A percentile compares a stretch with the other conserved stretches of the same genome.
These are phyloP conservation scores for Boletus eberwhitei DNA, from an alignment of 768 basidiomycete genomes.

Conservation along the genomic window DNA sequence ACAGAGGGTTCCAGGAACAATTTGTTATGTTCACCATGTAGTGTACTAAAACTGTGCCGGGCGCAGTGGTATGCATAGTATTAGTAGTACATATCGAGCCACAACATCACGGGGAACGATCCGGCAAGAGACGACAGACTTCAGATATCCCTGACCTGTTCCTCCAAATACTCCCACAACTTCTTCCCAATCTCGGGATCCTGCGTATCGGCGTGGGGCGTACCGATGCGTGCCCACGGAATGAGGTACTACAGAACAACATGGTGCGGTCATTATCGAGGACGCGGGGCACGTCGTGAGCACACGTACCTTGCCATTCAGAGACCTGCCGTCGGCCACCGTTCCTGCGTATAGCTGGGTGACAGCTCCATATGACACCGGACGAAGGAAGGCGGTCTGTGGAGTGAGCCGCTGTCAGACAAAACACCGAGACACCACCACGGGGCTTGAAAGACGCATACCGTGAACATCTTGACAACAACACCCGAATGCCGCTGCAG, in stretches of 20 bases:
- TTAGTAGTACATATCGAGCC: too few species aligned
- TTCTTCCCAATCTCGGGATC: slow-evolving; percentile 35
- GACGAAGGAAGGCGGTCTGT: slow-evolving; percentile 22
- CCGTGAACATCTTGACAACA: background rate
- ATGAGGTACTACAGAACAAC: slow-evolving; percentile 39
- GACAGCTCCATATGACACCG: slow-evolving; percentile 40
- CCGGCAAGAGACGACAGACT: too few species aligned
- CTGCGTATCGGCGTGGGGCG: slow-evolving; percentile 25
- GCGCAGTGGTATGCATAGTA: too few species aligned
- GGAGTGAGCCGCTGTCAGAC: background rate
- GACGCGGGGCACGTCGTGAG: background rate
- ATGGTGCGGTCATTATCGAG: background rate
- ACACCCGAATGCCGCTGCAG: slow-evolving; percentile 15
- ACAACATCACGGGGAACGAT: too few species aligned
- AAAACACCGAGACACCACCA: background rate
- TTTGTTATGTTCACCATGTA: too few species aligned
- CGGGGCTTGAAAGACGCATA: background rate
- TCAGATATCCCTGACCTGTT: too few species aligned
- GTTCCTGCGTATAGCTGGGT: slow-evolving; percentile 53
- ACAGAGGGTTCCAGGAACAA: too few species aligned
- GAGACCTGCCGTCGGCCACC: slow-evolving; percentile 33
- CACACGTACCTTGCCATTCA: slow-evolving; percentile 44
- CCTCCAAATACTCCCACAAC: slow-evolving; percentile 45
- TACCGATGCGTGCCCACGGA: slow-evolving; percentile 45
- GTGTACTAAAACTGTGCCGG: too few species aligned